A percentile compares a stretch with the other conserved stretches of the same genome.
phyloP scores from a whole-genome alignment of 352 stramenopile species.

The Bremia lactucae region DNA sequence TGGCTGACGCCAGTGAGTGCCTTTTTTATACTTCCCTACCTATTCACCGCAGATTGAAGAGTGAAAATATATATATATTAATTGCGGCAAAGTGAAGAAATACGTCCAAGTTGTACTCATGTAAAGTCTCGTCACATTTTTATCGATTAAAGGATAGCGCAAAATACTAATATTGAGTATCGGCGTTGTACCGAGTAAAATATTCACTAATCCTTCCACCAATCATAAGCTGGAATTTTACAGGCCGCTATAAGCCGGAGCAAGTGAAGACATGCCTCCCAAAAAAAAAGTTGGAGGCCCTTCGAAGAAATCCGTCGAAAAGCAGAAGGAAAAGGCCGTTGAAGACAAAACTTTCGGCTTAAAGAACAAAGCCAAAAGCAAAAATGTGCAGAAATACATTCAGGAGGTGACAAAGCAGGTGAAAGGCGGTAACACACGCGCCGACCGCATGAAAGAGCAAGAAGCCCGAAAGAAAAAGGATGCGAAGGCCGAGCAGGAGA shows the following conservation, averaged over 20 bases:
- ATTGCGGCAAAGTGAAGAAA: too few relatives aligned
- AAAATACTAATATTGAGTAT: too few relatives aligned
- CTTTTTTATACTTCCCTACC: too few relatives aligned
- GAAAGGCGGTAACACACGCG: slow-evolving; percentile 67
- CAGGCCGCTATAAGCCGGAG: slow-evolving; percentile 17
- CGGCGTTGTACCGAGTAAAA: too few relatives aligned
- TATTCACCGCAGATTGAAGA: too few relatives aligned
- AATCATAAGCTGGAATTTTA: slow-evolving; percentile 5
- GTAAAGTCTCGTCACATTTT: too few relatives aligned
- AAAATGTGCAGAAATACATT: slow-evolving; percentile 92
- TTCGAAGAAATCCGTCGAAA: slow-evolving; percentile 85
- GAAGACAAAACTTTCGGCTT: slow-evolving; percentile 99
- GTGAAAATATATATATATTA: too few relatives aligned
- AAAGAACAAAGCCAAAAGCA: slow-evolving; percentile 99
- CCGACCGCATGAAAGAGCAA: slow-evolving; percentile 67
- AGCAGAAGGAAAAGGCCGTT: slow-evolving; percentile 88
- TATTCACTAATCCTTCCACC: slow-evolving; percentile 6
- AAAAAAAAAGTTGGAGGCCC: slow-evolving; percentile 48
- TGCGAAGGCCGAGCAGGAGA: slow-evolving; percentile 79
- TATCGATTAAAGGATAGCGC: neutral
- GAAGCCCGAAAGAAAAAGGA: slow-evolving; percentile 70
- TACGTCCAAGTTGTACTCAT: too few relatives aligned
- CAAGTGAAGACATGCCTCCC: slow-evolving; percentile 43
- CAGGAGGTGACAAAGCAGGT: slow-evolving; percentile 85
- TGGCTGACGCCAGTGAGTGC: too few relatives aligned